Conservation (phyloP, 139 green algal genomes). For the Closterium sp. region DNA sequence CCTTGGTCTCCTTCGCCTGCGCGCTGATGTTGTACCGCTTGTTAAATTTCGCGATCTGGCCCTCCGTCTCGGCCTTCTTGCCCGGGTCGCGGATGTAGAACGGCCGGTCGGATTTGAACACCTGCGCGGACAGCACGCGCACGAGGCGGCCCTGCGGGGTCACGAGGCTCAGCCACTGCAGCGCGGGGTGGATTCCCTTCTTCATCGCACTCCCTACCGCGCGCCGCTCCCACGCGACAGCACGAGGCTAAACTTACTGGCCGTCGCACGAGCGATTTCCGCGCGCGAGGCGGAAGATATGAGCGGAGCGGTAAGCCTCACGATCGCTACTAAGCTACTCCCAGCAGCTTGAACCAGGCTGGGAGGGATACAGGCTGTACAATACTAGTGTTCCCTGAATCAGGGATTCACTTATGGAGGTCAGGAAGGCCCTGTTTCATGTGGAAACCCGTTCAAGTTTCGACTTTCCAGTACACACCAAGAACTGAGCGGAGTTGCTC, state of each 20-base stretch:
- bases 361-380: too few relatives aligned
- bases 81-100: conserved; percentile 19
- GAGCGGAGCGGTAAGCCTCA: not conserved
- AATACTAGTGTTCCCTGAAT: too few relatives aligned
- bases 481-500: too few relatives aligned
- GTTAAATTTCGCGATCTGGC: conserved; percentile 30
- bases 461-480: too few relatives aligned
- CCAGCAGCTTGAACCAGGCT: too few relatives aligned
- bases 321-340: too few relatives aligned
- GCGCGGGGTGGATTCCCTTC: conserved; percentile 24
- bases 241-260: not conserved
- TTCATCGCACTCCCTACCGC: conserved; percentile 7
- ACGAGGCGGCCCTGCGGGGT: conserved; percentile 18
- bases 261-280: not conserved
- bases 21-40: conserved; percentile 8
- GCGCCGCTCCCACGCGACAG: not conserved
- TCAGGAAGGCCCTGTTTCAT: too few relatives aligned
- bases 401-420: too few relatives aligned
- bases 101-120: conserved; percentile 28
- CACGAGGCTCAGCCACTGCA: conserved; percentile 18
- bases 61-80: conserved; percentile 24
- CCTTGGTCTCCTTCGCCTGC: not conserved
- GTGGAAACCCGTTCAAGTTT: too few relatives aligned
- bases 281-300: not conserved
- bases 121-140: conserved; percentile 10